Evolutionary conservation across 2,329 filamentous ascomycete genomes (phyloP), one percentile per base, ranked within the genome.

Genomic region (Hirsutella thompsonii): DNA sequence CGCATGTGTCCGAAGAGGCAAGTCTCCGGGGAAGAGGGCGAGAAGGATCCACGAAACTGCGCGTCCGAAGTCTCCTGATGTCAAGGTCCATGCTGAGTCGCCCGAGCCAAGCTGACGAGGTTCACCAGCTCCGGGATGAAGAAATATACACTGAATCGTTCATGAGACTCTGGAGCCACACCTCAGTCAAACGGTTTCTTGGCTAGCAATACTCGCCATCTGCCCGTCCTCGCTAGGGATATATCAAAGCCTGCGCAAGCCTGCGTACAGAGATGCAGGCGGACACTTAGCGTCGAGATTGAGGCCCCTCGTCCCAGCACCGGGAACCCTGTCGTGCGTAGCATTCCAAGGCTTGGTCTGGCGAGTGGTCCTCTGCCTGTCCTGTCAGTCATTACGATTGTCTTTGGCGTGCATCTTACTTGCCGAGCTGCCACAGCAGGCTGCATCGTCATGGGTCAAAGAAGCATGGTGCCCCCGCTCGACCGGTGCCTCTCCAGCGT

Each of bases 291-390:
- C 42, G 44, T 42, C 44, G 33, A 29, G 32, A 43, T 43, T 42
- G 42, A 38, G 37, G 33, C 32, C 41, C 36, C 26, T 30, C 21
- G 26, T 32, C 32, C 40, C 42, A 39, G 41, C 29, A 14, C 37
- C 11, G 23, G 21, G n/a, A 44, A 44, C 46, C 46, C 44, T 44
- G 46, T 33, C 40, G 14, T 33, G 40, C 42, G 44, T 47, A 35
- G 42, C 40, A 45, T 43, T 14, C 38, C 42, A 38, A 41, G 35
- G 42, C 41, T 45, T 46, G 46, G 44, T 33, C 32, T 41, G 9
- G 8, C 32, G 14, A 34, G 14, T 18, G 6, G 14, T 18, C 14
- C n/a, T 16, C 18, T 11, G 23, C 14, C 18, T 11, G 23, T 14
- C 32, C 40, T 36, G 37, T 43, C 30, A 26, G 36, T 26, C 35